Base-by-base conservation (phyloP, 495 filamentous ascomycete genomes). In the Hypoxylon lienhwacheense region DNA sequence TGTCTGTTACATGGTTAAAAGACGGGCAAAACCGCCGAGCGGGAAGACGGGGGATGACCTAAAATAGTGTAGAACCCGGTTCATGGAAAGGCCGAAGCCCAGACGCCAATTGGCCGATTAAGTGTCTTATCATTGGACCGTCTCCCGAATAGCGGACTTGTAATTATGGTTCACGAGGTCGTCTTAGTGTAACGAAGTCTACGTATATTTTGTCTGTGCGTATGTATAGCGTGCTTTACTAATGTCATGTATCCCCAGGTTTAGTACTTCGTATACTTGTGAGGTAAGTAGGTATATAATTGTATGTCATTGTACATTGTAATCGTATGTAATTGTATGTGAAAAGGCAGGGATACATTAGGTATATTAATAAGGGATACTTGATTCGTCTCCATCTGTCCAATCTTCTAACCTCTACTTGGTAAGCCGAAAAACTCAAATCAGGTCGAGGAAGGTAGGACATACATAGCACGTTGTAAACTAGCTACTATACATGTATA, bases 11-110 rank as follows among this genome's bases (percentile, higher is more conserved):
- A n/a, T n/a, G n/a, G 21, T 52, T 50, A 37, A 41, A 55, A 61
- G 51, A 57, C 37, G 57, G 57, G 44, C 53, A 65, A 62, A 59
- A 62, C 61, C 61, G 61, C 50, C 64, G 61, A 67, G 47, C 24
- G 39, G 51, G 28, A n/a, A 53, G 37, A 43, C 15, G 42, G 47
- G 31, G 25, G 19, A 19, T 12, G 46, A 37, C 32, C 40, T 48
- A 51, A 57, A 56, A 42, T 50, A 55, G 40, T 19, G 26, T 39
- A 55, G 10, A 43, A 45, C 41, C 47, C 32, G 44, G 52, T 44
- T 31, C 29, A 54, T 47, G 46, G 51, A 29, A 55, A 12, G 25
- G 45, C 43, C 45, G 44, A 45, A 34, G 24, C 20, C 34, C 12
- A 43, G 28, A 28, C 7, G 21, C 40, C 21, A 54, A 52, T 60